Base-by-base conservation (phyloP, 768 basidiomycete genomes). In the Podaxis sp. region DNA sequence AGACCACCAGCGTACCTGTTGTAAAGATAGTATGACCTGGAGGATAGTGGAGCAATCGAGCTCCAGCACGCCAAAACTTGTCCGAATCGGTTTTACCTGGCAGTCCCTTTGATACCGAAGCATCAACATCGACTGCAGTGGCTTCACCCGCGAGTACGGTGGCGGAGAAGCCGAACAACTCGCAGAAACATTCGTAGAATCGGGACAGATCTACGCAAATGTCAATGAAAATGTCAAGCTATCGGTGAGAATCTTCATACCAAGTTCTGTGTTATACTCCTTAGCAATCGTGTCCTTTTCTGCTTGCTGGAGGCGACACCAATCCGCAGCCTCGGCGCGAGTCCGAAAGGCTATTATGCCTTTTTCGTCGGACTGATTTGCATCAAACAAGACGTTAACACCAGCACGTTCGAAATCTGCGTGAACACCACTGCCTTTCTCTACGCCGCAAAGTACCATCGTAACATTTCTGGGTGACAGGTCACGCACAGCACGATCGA, bases 401-500 rank as follows among this genome's bases (percentile, higher is more conserved):
- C 57, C 46, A 2, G 57, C 57, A 49, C 57, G 57, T 20, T 58
- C 46, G 30, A 58, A 58, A 33, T 58, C 57, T 15, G 57, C 44
- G 24, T 50, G 48, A 4, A 58, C 57, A 13, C 57, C 57, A 36
- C 57, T 50, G 30, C 57, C 57, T 48, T 58, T 49, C 22, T 46
- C 26, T 1, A 58, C 48, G 4, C 57, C 57, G 13, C 57, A 58
- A 12, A 58, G n/a, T 15, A 58, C 57, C 15, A 58, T 20, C 20
- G 20, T 37, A 12, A 46, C 33, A 26, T 58, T 58, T 7, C 48
- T 36, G 12, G 57, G 57, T 3, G 48, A 12, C 44, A 58, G 22
- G 48, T 58, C 57, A 24, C 57, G 57, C 15, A 58, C 48, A 49
- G 57, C 57, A n/a, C 57, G 57, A 26, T 58, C 57, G 30, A 58